Base-by-base conservation (phyloP, 192 early-diverging fungal species). In the Entomortierella parvispora region DNA sequence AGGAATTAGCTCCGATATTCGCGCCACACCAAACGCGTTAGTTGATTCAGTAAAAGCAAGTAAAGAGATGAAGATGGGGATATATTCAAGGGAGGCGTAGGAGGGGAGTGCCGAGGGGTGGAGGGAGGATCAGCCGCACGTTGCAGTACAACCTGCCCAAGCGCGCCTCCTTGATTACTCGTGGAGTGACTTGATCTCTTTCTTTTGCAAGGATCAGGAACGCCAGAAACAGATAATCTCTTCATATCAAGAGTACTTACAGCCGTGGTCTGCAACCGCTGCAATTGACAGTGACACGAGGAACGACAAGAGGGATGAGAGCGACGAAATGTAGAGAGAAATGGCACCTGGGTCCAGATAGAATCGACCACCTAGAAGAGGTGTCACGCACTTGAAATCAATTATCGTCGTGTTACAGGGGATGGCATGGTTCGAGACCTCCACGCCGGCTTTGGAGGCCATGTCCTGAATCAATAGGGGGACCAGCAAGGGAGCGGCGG, bases 261-360 rank as follows among this genome's bases (percentile, higher is more conserved):
- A 58, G 3, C 75, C 60, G 32, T 78, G 66, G 74, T 81, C 80
- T n/a, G 80, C 80, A n/a, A 81, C 50, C 2, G 80, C 49, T 11
- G 72, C 58, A 14, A 81, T 51, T 29, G 62, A 57, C 2, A 77
- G 49, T 18, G 64, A 78, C 1, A 62, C 26, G 37, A 81, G 59
- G 15, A 76, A 68, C 28, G 69, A 69, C 22, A 70, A 14, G 10
- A 78, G 34, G 23, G 55, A 52, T 12, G 65, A 59, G 26, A 81
- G 54, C 12, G 74, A 63, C 18, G 65, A 59, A 10, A 80, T 65
- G 47, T 66, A 70, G 25, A 81, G 50, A 3, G 80, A 61, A 15
- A 65, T 65, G 3, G 62, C 45, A n/a, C 62, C 62, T 2, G 62
- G 62, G 2, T 65, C 62, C 9, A 65, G n/a, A 23, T 65, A 65